Percentiles rank a stretch among this genome's conserved stretches.
Conservation (phyloP, 192 early-diverging fungal genomes). For the Mortierella alpina region DNA sequence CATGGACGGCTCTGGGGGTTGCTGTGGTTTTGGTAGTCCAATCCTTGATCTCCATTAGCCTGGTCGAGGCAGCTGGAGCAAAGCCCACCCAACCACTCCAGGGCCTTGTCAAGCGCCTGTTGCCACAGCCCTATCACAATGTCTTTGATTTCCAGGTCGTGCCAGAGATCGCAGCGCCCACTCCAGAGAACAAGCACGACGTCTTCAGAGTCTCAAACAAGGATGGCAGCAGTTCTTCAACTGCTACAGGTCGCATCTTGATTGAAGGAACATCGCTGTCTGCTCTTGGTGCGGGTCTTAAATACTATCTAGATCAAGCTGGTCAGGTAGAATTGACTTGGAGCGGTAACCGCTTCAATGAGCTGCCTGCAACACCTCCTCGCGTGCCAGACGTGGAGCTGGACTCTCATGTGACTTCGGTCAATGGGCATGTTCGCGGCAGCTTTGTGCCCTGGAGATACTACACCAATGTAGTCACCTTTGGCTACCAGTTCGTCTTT, state of each 20-base stretch:
- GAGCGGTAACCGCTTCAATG: constrained; percentile 41
- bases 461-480: constrained; percentile 49
- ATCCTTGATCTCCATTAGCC: too few species aligned
- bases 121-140: constrained; percentile 34
- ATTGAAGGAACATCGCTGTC: constrained; percentile 40
- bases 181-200: constrained; percentile 38
- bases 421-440: constrained; percentile 38
- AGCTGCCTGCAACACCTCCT: constrained; percentile 22
- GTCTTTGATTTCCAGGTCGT: constrained; percentile 44
- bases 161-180: constrained; percentile 12
- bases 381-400: constrained; percentile 32
- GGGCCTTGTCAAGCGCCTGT: constrained; percentile 28
- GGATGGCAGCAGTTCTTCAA: neutral
- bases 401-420: constrained; percentile 20
- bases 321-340: constrained; percentile 35
- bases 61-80: neutral
- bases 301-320: constrained; percentile 48
- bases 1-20: too few species aligned
- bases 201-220: constrained; percentile 49
- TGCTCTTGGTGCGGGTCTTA: constrained; percentile 39
- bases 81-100: constrained; percentile 13
- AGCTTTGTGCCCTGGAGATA: constrained; percentile 49
- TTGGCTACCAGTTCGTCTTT: constrained; percentile 37
- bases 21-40: too few species aligned
- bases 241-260: constrained; percentile 8